phyloP scores from a whole-genome alignment of 2,329 filamentous ascomycete genomes.

The Gyromitra esculenta region DNA sequence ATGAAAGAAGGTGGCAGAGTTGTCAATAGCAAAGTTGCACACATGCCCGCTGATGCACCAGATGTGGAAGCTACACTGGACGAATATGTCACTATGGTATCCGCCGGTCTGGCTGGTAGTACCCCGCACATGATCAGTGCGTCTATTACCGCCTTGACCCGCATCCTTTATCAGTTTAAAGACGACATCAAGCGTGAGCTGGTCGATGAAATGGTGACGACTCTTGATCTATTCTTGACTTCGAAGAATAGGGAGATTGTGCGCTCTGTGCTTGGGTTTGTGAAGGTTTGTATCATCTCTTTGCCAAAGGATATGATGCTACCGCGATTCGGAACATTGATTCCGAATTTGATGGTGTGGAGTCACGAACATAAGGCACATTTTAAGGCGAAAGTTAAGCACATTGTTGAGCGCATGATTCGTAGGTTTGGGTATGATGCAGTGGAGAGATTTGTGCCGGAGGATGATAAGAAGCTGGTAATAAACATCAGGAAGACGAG shows the following conservation, averaged over 20 bases:
- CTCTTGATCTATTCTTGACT: conserved; percentile 94
- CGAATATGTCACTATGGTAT: conserved; percentile 98
- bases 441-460: conserved; percentile 82
- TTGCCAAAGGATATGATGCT: conserved; percentile 81
- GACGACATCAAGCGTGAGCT: conserved; percentile 73
- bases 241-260: conserved; percentile 98
- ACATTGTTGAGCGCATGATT: conserved; percentile 94
- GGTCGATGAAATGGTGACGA: conserved; percentile 85
- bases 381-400: conserved; percentile 96
- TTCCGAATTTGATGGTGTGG: conserved; percentile 94
- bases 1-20: conserved; percentile 80
- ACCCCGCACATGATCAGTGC: conserved; percentile 98
- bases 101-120: conserved; percentile 88
- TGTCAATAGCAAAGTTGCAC: conserved; percentile 83
- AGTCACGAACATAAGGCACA: conserved; percentile 98
- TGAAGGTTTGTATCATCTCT: conserved; percentile 92
- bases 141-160: conserved; percentile 91
- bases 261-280: conserved; percentile 90
- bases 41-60: conserved; percentile 84
- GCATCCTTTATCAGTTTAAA: conserved; percentile 91
- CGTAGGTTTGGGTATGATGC: conserved; percentile 85
- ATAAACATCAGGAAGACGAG: conserved; percentile 94
- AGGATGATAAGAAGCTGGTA: conserved; percentile 87
- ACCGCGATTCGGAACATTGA: conserved; percentile 77
- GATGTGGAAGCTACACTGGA: conserved; percentile 83